phyloP scores from a whole-genome alignment of 176 grass and related monocot species.

The Avena atlantica region DNA sequence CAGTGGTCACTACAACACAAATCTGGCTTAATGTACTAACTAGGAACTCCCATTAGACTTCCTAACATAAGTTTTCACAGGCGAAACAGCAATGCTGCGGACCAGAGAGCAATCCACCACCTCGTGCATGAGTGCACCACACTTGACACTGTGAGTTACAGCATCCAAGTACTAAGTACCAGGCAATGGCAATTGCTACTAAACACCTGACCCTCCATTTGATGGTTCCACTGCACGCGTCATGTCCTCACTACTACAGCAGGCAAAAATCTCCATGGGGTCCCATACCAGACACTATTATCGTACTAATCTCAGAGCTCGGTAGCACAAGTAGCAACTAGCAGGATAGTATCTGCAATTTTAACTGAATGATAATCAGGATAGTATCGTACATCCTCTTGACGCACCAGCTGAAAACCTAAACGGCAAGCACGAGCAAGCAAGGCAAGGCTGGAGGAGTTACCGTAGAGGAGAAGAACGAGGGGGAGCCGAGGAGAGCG shows the following conservation, averaged over 20 bases:
- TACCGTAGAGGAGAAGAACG: constrained; percentile 58
- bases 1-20: not conserved
- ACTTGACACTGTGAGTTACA: constrained; percentile 4
- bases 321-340: not conserved
- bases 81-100: not conserved
- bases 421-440: constrained; percentile 17
- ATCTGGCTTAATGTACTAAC: not conserved
- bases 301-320: constrained; percentile 23
- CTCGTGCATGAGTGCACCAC: not conserved
- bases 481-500: constrained; percentile 47
- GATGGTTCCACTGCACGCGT: constrained; percentile 26
- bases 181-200: not conserved
- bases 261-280: not conserved
- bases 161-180: not conserved
- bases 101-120: constrained; percentile 19
- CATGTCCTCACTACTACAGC: not conserved
- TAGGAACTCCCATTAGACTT: not conserved
- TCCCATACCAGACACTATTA: constrained; percentile 8
- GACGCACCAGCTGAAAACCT: constrained; percentile 9
- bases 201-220: not conserved
- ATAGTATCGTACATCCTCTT: not conserved
- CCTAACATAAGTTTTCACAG: not conserved
- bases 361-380: not conserved
- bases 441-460: not conserved
- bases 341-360: not conserved